Evolutionary conservation across 495 filamentous ascomycete species (phyloP), one percentile per base, ranked within the genome.

Genomic region (Arthonia radiata): DNA sequence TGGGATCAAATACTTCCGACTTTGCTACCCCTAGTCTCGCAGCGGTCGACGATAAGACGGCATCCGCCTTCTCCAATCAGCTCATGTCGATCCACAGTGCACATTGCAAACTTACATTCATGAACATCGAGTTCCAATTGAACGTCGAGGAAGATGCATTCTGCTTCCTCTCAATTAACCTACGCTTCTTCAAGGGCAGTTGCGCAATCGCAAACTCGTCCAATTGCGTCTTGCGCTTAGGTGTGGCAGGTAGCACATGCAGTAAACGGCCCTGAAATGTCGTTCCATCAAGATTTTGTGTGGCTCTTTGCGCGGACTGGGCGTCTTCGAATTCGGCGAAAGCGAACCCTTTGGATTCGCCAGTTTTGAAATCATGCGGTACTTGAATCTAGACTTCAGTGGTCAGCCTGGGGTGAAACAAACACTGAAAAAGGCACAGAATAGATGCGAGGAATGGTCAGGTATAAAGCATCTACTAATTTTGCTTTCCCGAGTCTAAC

Each of bases 61-160:
- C 78, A 57, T 99, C 82, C 24, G 61, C 44, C 66, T 71, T 26
- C 9, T 23, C 11, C 2, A 11, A 16, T 29, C 17, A 24, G 27
- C n/a, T 24, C n/a, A 3, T 10, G 18, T 35, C 23, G 22, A 23
- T 23, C 8, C n/a, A 25, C 15, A 29, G 16, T n/a, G 16, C n/a
- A 16, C 9, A 37, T 19, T 30, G 25, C 11, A 15, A 30, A 51
- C 58, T 52, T 52, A 89, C 78, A 48, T 71, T 93, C 81, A 97
- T 86, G 47, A 86, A 94, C 24, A 97, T 54, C 10, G 80, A 81
- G 52, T 94, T 97, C 89, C 86, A 97, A 43, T 76, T 91, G 48
- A 92, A 92, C 6, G 63, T 63, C 5, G 60, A 68, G 4, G 68
- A 68, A 9, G 75, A 59, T 15, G 81, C 73, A 29, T 75, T 67